Evolutionary conservation across 2,329 filamentous ascomycete species (phyloP).

Genomic region (Blumeriella jaapii): DNA sequence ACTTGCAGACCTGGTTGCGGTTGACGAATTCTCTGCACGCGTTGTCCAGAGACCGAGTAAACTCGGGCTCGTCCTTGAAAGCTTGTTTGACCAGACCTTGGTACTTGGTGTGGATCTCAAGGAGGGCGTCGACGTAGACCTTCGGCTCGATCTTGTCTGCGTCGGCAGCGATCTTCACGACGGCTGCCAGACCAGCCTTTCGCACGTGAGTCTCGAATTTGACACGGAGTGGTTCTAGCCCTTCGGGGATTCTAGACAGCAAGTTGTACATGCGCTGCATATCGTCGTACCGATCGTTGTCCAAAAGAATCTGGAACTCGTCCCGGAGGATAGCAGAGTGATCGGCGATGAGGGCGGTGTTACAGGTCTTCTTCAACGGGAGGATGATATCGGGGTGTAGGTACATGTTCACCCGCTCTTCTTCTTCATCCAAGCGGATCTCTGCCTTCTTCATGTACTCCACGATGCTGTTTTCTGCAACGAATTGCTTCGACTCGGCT

Average conservation of each 20-base stretch:
- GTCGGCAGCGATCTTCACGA: conserved; percentile 81
- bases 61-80: conserved; percentile 92
- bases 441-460: conserved; percentile 99
- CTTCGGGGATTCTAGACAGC: conserved; percentile 78
- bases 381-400: conserved; percentile 81
- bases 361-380: conserved; percentile 75
- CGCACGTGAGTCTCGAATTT: conserved; percentile 89
- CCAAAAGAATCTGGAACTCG: conserved; percentile 87
- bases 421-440: conserved; percentile 77
- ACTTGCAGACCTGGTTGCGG: conserved; percentile 90
- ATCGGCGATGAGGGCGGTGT: conserved; percentile 78
- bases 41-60: conserved; percentile 90
- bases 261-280: conserved; percentile 95
- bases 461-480: conserved; percentile 93
- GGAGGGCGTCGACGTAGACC: conserved; percentile 86
- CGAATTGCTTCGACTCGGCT: conserved; percentile 84
- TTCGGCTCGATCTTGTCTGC: conserved; percentile 90
- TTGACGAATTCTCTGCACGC: conserved; percentile 98
- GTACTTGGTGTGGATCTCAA: conserved; percentile 92
- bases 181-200: conserved; percentile 76
- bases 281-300: conserved; percentile 90
- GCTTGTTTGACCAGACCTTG: conserved; percentile 82
- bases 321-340: conserved; percentile 81
- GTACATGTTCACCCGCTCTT: conserved; percentile 85
- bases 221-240: conserved; percentile 74